Percentiles rank a stretch among this genome's conserved stretches.
phyloP scores from a whole-genome alignment of 306 rosid genomes.

The Oxytropis ochrocephala region DNA sequence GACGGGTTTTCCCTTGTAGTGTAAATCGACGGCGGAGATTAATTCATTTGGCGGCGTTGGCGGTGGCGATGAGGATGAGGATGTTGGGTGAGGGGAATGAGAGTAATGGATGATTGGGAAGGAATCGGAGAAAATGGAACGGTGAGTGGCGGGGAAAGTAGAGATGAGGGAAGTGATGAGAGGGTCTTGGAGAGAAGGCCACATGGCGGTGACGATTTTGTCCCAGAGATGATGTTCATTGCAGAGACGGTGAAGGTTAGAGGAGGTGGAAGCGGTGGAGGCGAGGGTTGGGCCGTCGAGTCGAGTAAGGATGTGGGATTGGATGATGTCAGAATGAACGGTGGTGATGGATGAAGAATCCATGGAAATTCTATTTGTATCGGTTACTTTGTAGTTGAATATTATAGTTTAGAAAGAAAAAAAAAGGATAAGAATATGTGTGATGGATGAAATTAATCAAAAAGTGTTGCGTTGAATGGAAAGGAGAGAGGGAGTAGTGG shows the following conservation, averaged over 20 bases:
- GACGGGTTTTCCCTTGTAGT: constrained; percentile 36
- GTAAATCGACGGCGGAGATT: constrained; percentile 72
- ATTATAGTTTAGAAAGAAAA: background rate
- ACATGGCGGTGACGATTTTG: constrained; percentile 34
- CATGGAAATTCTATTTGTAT: background rate
- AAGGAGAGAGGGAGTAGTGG: background rate
- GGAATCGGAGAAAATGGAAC: constrained; percentile 62
- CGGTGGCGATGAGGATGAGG: background rate
- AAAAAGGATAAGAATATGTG: background rate
- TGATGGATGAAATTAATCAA: background rate
- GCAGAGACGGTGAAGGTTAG: constrained; percentile 50
- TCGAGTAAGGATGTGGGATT: constrained; percentile 57
- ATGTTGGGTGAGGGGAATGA: background rate
- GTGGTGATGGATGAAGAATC: constrained; percentile 24
- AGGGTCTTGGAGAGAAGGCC: constrained; percentile 66
- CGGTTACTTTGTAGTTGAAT: background rate
- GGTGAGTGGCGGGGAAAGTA: constrained; percentile 52
- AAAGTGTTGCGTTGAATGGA: background rate
- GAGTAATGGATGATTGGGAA: constrained; percentile 50
- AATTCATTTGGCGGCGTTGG: constrained; percentile 14
- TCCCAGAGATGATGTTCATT: constrained; percentile 60
- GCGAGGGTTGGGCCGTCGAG: constrained; percentile 70
- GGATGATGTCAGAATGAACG: constrained; percentile 57
- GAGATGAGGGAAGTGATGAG: constrained; percentile 24
- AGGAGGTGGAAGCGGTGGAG: constrained; percentile 43